phyloP scores from a whole-genome alignment of 2,329 filamentous ascomycete species.

The Aspergillus floridensis region DNA sequence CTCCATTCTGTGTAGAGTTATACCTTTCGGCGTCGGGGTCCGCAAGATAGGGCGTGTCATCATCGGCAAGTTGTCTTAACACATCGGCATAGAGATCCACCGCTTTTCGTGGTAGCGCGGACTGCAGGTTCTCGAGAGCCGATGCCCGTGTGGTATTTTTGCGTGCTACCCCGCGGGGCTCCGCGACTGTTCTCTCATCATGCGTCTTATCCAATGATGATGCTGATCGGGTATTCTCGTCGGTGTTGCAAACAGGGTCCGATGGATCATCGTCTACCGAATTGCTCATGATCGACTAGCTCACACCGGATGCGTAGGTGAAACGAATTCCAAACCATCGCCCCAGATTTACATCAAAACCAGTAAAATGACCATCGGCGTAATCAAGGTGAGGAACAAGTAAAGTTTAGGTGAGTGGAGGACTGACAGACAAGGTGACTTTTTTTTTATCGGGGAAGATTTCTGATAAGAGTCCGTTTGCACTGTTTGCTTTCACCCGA shows the following conservation, averaged over 20 bases:
- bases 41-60: conserved; percentile 10
- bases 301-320: conserved; percentile 24
- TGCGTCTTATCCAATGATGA: background rate
- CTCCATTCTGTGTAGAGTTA: conserved; percentile 61
- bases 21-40: conserved; percentile 24
- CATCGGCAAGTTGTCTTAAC: conserved; percentile 57
- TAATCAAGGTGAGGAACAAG: background rate
- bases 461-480: conserved; percentile 37
- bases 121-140: conserved; percentile 13
- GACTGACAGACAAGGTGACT: background rate
- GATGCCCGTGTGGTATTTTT: conserved; percentile 8
- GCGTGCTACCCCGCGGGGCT: conserved; percentile 1
- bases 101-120: conserved; percentile 42
- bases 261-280: conserved; percentile 29
- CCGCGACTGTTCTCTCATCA: background rate
- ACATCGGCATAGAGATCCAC: conserved; percentile 51
- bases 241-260: conserved; percentile 13
- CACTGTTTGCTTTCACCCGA: conserved; percentile 32
- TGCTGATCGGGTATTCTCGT: background rate
- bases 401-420: background rate
- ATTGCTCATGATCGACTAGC: conserved; percentile 50
- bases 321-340: conserved; percentile 24
- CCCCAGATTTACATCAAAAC: background rate
- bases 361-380: background rate
- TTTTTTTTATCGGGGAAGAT: conserved; percentile 7